Conservation (phyloP, 306 rosid genomes). For the Rosa chinensis region DNA sequence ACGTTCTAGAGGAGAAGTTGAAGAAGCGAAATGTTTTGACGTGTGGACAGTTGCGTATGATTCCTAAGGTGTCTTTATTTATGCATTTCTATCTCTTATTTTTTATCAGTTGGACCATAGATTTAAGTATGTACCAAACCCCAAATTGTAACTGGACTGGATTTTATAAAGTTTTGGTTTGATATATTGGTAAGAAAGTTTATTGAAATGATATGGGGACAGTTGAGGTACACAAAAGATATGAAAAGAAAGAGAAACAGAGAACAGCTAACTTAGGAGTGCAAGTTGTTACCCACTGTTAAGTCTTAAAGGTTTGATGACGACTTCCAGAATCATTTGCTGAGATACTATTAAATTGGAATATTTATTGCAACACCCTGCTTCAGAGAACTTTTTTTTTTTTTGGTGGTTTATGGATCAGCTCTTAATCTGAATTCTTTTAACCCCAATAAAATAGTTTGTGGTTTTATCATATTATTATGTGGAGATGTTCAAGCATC, state of each 20-base stretch:
- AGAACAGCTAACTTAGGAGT: neutral
- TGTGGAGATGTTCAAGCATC: constrained; percentile 27
- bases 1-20: constrained; percentile 73
- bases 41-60: constrained; percentile 69
- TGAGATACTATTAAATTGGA: neutral
- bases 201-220: neutral
- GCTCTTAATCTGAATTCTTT: neutral
- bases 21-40: constrained; percentile 60
- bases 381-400: neutral
- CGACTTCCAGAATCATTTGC: neutral
- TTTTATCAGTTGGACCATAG: constrained; percentile 14
- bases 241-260: neutral
- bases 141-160: neutral
- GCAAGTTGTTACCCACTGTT: neutral
- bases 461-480: constrained; percentile 1
- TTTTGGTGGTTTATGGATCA: constrained; percentile 10
- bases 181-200: too few relatives aligned
- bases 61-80: constrained; percentile 62
- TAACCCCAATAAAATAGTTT: neutral
- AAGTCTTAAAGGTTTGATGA: neutral
- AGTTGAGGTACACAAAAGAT: neutral
- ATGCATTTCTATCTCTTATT: neutral
- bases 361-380: neutral
- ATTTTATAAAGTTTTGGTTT: neutral
- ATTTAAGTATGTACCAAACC: neutral